These are phyloP conservation scores for Trichoderma aggressivum DNA, from an alignment of 2,329 filamentous ascomycete species.

Conservation along the genomic window DNA sequence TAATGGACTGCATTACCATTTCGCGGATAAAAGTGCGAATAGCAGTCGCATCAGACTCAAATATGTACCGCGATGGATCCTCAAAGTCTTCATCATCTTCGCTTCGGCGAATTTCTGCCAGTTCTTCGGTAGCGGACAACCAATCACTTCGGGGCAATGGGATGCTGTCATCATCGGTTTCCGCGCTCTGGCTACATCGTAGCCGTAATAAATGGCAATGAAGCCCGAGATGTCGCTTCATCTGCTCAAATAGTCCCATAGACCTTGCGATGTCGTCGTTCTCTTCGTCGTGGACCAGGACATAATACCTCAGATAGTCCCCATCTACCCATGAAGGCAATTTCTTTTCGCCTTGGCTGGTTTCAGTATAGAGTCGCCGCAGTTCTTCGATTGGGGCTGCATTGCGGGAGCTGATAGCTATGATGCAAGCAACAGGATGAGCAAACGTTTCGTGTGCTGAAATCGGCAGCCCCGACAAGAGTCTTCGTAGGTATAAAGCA, in stretches of 20 bases:
- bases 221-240: conserved; percentile 97
- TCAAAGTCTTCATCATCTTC: conserved; percentile 67
- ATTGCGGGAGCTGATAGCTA: conserved; percentile 90
- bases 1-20: conserved; percentile 89
- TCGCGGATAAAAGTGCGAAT: conserved; percentile 88
- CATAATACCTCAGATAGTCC: conserved; percentile 93
- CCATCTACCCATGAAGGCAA: conserved; percentile 84
- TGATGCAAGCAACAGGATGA: conserved; percentile 90
- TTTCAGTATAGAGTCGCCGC: conserved; percentile 76
- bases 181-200: conserved; percentile 77
- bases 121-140: conserved; percentile 82
- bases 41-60: conserved; percentile 86
- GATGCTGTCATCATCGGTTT: conserved; percentile 88
- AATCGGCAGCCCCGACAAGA: conserved; percentile 76
- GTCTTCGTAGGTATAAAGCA: conserved; percentile 74
- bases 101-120: conserved; percentile 67
- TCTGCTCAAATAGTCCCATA: conserved; percentile 89
- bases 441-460: conserved; percentile 88
- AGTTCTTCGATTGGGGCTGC: conserved; percentile 81
- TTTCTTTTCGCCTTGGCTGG: conserved; percentile 69
- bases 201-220: conserved; percentile 91
- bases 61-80: conserved; percentile 73
- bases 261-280: conserved; percentile 88
- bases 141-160: conserved; percentile 79
- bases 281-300: conserved; percentile 95